These are phyloP conservation scores for Ulota crispa DNA, from an alignment of 225 moss, liverwort and hornwort species.

Conservation along the genomic window DNA sequence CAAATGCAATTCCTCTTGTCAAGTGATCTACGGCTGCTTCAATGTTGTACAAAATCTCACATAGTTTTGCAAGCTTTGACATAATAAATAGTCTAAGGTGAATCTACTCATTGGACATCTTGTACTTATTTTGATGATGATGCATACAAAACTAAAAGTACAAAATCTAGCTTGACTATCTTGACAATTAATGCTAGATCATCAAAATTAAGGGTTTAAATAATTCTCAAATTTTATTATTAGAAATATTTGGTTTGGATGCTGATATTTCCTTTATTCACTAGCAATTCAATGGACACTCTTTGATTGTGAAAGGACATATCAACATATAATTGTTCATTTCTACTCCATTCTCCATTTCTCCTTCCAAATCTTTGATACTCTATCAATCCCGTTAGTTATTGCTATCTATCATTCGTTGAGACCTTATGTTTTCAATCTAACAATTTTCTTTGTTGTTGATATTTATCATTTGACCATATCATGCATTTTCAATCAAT, in stretches of 20 bases:
- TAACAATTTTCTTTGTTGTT: background rate
- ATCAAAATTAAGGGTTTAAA: fast-evolving
- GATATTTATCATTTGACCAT: background rate
- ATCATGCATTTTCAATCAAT: background rate
- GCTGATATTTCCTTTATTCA: background rate
- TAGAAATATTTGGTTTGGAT: background rate
- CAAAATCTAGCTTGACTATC: background rate
- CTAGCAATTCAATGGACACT: constrained; percentile 26
- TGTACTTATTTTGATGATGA: background rate
- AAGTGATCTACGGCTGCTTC: constrained; percentile 29
- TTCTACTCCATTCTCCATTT: constrained; percentile 34
- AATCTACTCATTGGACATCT: constrained; percentile 8
- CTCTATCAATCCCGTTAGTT: background rate
- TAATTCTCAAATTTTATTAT: fast-evolving
- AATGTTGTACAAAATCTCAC: constrained; percentile 48
- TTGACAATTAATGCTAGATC: background rate
- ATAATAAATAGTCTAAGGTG: background rate
- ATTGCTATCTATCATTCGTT: constrained; percentile 16
- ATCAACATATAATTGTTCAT: background rate
- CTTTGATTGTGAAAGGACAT: constrained; percentile 32
- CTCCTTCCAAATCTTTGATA: constrained; percentile 28
- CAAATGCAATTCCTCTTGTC: constrained; percentile 28
- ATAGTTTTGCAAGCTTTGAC: constrained; percentile 48
- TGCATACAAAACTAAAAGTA: too few relatives aligned
- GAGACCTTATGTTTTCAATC: background rate